phyloP scores from a whole-genome alignment of 2,329 filamentous ascomycete species.

The Lecanosticta acicola region DNA sequence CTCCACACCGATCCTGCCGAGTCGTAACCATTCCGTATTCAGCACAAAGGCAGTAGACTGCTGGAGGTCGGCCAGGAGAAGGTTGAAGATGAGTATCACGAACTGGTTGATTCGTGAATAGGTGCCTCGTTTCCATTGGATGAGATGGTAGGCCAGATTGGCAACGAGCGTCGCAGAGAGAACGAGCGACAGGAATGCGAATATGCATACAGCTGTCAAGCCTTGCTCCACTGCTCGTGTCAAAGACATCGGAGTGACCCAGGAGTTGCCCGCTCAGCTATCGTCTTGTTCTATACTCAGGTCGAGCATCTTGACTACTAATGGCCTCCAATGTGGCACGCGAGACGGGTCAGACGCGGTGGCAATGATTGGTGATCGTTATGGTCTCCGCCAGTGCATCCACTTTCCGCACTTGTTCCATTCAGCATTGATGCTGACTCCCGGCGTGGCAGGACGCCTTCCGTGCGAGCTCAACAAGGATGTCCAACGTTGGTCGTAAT shows the following conservation, averaged over 20 bases:
- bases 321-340: neutral
- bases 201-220: conserved; percentile 41
- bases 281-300: neutral
- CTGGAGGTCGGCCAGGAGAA: conserved; percentile 61
- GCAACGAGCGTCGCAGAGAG: conserved; percentile 40
- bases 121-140: conserved; percentile 36
- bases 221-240: conserved; percentile 36
- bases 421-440: neutral
- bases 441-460: neutral
- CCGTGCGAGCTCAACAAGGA: neutral
- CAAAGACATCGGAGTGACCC: conserved; percentile 29
- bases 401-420: neutral
- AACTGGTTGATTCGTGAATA: conserved; percentile 53
- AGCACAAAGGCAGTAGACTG: conserved; percentile 59
- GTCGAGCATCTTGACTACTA: neutral
- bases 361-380: neutral
- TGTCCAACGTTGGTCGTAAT: neutral
- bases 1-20: conserved; percentile 48
- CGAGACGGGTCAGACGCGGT: neutral
- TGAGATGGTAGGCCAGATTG: conserved; percentile 44
- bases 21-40: conserved; percentile 53
- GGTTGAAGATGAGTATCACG: conserved; percentile 61
- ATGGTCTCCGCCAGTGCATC: neutral
- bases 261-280: conserved; percentile 1
- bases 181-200: conserved; percentile 45